A percentile compares a stretch with the other conserved stretches of the same genome.
These are phyloP conservation scores for Talaromyces albobiverticillius DNA, from an alignment of 2,329 filamentous ascomycete genomes.

Conservation along the genomic window DNA sequence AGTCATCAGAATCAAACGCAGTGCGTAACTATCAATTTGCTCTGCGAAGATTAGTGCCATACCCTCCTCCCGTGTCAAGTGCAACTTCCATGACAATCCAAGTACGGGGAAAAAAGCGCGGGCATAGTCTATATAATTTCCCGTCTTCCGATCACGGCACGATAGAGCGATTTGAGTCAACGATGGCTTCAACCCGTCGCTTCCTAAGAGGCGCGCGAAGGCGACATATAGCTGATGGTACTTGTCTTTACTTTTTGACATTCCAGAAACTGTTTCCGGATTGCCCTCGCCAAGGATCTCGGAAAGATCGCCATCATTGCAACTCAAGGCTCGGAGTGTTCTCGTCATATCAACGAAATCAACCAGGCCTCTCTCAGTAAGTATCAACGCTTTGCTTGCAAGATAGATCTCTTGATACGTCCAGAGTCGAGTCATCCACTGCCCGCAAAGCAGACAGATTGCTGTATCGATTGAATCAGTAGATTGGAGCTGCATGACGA, in stretches of 20 bases:
- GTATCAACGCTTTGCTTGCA: background rate
- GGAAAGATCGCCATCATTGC: background rate
- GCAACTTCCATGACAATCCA: background rate
- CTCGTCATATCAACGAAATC: background rate
- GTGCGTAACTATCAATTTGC: background rate
- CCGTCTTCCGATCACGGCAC: background rate
- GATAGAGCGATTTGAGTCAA: background rate
- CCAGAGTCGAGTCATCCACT: constrained; percentile 7
- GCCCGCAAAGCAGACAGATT: background rate
- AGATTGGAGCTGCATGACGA: constrained; percentile 6
- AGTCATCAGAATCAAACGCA: constrained; percentile 1
- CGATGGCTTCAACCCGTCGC: background rate
- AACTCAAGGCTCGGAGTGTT: background rate
- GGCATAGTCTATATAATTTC: constrained; percentile 6
- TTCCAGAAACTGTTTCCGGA: background rate
- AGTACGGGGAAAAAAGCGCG: constrained; percentile 5
- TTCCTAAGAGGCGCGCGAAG: background rate
- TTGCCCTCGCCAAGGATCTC: background rate
- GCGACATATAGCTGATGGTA: background rate
- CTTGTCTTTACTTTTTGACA: background rate
- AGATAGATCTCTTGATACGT: constrained; percentile 6
- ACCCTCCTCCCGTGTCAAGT: constrained; percentile 2
- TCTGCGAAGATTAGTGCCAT: background rate
- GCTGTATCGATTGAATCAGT: constrained; percentile 2
- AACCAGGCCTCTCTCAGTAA: background rate